Conservation (phyloP, 495 filamentous ascomycete species). For the Bacidia rubella region DNA sequence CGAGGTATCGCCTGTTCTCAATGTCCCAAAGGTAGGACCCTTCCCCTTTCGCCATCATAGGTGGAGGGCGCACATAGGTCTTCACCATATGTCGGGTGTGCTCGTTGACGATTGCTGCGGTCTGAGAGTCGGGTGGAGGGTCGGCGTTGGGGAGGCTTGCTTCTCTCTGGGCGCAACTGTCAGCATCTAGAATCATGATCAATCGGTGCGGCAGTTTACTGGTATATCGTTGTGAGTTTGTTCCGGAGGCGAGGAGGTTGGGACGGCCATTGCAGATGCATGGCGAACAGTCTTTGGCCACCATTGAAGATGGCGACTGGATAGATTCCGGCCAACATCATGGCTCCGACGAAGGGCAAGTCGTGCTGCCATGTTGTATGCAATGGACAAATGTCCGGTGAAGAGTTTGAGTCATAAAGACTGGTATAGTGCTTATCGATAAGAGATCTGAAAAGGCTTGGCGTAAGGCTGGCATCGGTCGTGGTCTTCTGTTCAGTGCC, state of each 20-base stretch:
- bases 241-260: conserved; percentile 14
- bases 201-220: background rate
- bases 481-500: too few relatives aligned
- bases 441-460: too few relatives aligned
- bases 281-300: conserved; percentile 1
- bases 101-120: conserved; percentile 55
- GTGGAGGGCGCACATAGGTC: conserved; percentile 84
- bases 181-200: background rate
- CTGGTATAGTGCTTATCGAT: too few relatives aligned
- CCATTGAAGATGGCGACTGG: too few relatives aligned
- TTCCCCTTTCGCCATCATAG: conserved; percentile 74
- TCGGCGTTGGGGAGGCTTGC: conserved; percentile 58
- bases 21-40: conserved; percentile 84
- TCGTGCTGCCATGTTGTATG: too few relatives aligned
- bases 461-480: too few relatives aligned
- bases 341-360: too few relatives aligned
- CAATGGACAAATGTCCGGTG: too few relatives aligned
- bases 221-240: conserved; percentile 5
- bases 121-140: conserved; percentile 61
- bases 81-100: conserved; percentile 80
- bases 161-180: conserved; percentile 38
- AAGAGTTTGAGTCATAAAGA: too few relatives aligned
- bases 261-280: conserved; percentile 20
- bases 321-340: too few relatives aligned
- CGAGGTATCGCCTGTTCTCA: conserved; percentile 77